Base-by-base conservation (phyloP, 2,329 filamentous ascomycete species). In the Neonectria hederae region DNA sequence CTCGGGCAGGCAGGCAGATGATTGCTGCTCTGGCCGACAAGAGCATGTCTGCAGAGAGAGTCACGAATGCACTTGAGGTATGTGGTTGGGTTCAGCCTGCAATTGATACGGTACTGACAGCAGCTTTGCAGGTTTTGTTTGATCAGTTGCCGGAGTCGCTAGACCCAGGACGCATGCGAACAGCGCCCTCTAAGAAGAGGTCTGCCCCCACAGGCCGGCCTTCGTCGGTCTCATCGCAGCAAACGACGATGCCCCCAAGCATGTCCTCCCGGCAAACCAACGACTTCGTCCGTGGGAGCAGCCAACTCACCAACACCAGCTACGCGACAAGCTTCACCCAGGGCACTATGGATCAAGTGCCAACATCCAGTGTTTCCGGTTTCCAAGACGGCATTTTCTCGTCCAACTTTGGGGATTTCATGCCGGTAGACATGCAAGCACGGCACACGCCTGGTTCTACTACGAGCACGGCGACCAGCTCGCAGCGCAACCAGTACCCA, bases 1-100 rank as follows among this genome's bases (percentile, higher is more conserved):
- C 94, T 0, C 86, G 89, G 65, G 91, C 93, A 67, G 96, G 95
- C 19, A 92, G 92, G 74, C 90, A 95, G 68, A 92, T 94, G 66
- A 87, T 98, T 65, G 88, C 89, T 54, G 89, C 89, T 17, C 84
- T 98, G 62, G 91, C 94, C 3, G 89, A 92, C 72, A 90, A 91
- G 72, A 97, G 94, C 75, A 86, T 97, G 84, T 94, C 94, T 38
- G 96, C 96, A 3, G 93, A 97, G 76, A 86, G 93, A 65, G 96
- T 97, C 73, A 93, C 92, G 1, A 85, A 84, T 49, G 91, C 92
- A 43, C 84, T 99, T 28, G 87, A 89, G 75, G 93, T 95, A 84
- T 77, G 88, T 80, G 14, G 5, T 45, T 9, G 32, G 26, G 26
- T 49, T 42, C 8, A 28, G 30, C 26, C 48, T 48, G 65, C 10